Base-by-base conservation (phyloP, 768 basidiomycete species). In the Coprinellus aureogranulatus region DNA sequence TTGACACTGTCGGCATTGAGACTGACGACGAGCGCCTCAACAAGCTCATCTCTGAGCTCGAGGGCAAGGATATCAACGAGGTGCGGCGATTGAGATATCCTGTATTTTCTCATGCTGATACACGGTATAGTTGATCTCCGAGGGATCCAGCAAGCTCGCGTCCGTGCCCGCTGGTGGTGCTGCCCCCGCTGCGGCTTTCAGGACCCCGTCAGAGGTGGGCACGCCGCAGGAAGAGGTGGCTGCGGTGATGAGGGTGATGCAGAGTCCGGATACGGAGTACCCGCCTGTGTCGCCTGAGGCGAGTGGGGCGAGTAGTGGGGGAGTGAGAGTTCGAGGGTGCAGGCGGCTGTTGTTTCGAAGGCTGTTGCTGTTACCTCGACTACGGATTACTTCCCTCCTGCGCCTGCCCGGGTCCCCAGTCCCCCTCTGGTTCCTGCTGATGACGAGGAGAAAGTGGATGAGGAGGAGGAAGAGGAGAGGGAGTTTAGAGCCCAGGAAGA, bases 121-220 rank as follows among this genome's bases (percentile, higher is more conserved):
- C 53, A 30, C 48, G 18, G 9, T 46, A 10, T 61, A 92, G 89
- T 76, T 98, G 79, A 98, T 99, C 74, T 84, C 87, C 64, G 92
- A 93, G 74, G 97, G 97, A 54, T 89, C 89, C 41, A 74, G 83
- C 72, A 98, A 98, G 77, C 92, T 99, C 67, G 86, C 96, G 55
- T 98, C 97, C 68, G 97, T 92, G 68, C 96, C 97, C 59, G 95
- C 96, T 61, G 96, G 95, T 63, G 95, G 94, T 69, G 94, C 74
- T 65, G 90, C 77, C 65, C 81, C 75, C 45, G 81, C 79, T 55
- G 76, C 81, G 37, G 78, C 80, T n/a, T 28, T 9, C 27, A 5
- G 26, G 10, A 27, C 28, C 31, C 34, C 50, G 5, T 37, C 50
- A 4, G 50, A 11, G 11, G 1, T 52, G 30, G 23, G 22, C 25